Evolutionary conservation across 306 rosid genomes (phyloP).

Genomic region (Quercus rubra): DNA sequence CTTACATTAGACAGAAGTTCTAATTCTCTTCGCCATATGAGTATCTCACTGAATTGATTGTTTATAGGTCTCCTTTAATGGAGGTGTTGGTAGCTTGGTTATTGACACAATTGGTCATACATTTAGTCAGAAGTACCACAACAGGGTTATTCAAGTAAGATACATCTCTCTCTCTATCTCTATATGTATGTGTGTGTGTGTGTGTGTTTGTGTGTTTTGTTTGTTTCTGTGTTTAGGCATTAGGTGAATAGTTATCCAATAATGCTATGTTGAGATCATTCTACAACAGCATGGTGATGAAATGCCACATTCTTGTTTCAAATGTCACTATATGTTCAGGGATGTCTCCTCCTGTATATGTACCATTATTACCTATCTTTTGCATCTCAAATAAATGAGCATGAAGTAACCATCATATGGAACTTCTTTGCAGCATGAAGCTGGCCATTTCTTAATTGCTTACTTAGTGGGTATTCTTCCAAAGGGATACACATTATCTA

Average conservation of each 20-base stretch:
- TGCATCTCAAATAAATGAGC: slow-evolving; percentile 4
- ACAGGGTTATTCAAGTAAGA: slow-evolving; percentile 85
- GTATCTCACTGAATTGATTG: slow-evolving; percentile 9
- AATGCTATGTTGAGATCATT: not conserved
- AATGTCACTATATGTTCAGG: not conserved
- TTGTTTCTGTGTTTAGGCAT: not conserved
- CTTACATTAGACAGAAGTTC: not conserved
- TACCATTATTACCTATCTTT: not conserved
- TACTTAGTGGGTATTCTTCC: slow-evolving; percentile 89
- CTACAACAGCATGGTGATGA: not conserved
- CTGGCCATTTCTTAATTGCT: slow-evolving; percentile 92
- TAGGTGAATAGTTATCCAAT: not conserved
- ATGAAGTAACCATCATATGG: slow-evolving; percentile 16
- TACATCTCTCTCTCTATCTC: slow-evolving; percentile 8
- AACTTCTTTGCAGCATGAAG: slow-evolving; percentile 80
- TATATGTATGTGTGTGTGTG: not conserved
- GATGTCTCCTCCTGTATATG: not conserved
- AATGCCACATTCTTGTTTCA: not conserved
- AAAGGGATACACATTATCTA: slow-evolving; percentile 65
- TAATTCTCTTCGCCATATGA: not conserved
- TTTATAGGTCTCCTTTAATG: slow-evolving; percentile 66
- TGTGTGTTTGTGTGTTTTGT: not conserved
- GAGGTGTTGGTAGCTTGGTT: slow-evolving; percentile 79
- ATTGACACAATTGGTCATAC: slow-evolving; percentile 86
- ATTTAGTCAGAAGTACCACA: slow-evolving; percentile 76